Evolutionary conservation across 2,329 filamentous ascomycete genomes (phyloP).

Genomic region (Verticillium klebahnii): DNA sequence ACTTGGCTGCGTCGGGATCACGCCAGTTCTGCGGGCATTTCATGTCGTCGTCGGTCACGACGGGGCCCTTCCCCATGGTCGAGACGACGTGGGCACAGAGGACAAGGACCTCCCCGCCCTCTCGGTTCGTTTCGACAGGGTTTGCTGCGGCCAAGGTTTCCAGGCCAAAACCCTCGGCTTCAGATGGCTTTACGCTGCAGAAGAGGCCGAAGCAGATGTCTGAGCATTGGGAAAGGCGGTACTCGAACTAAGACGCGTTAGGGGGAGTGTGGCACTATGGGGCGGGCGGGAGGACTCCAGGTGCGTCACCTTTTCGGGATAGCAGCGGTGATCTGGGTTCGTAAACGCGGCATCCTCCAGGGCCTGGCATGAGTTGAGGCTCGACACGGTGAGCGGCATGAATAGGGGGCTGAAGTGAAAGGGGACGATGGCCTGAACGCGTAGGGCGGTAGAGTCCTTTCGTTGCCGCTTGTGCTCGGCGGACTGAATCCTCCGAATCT

Average conservation of each 20-base stretch:
- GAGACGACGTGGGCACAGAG: conserved; percentile 76
- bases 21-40: conserved; percentile 65
- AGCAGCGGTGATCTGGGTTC: conserved; percentile 43
- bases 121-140: conserved; percentile 55
- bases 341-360: conserved; percentile 52
- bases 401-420: conserved; percentile 68
- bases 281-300: neutral
- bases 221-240: conserved; percentile 69
- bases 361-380: conserved; percentile 55
- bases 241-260: conserved; percentile 55
- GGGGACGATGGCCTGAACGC: conserved; percentile 39
- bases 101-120: conserved; percentile 50
- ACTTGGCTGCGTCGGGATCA: conserved; percentile 29
- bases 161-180: conserved; percentile 40
- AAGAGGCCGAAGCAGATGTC: conserved; percentile 79
- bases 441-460: conserved; percentile 21
- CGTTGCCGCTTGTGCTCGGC: conserved; percentile 30
- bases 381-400: conserved; percentile 64
- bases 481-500: conserved; percentile 33
- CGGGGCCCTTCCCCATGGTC: conserved; percentile 59
- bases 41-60: conserved; percentile 76
- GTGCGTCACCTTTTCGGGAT: conserved; percentile 46
- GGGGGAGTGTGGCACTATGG: neutral
- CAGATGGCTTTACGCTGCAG: conserved; percentile 53
- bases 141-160: conserved; percentile 50